phyloP scores from a whole-genome alignment of 495 filamentous ascomycete genomes.

The Apiosordaria backusii region DNA sequence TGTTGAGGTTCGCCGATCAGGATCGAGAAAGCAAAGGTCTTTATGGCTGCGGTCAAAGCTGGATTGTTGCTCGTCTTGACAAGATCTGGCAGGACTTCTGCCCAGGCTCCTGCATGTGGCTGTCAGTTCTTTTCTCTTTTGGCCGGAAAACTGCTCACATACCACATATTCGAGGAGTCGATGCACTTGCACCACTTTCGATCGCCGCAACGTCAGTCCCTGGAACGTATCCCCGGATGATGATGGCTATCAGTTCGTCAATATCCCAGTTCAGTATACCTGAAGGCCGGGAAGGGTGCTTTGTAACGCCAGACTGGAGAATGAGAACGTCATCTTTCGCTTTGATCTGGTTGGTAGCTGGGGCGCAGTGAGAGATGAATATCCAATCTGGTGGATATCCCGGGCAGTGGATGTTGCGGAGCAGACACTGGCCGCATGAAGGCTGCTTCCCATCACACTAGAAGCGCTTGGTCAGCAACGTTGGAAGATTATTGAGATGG shows the following conservation, averaged over 20 bases:
- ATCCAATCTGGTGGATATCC: constrained; percentile 25
- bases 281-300: neutral
- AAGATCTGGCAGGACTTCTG: constrained; percentile 36
- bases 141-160: constrained; percentile 3
- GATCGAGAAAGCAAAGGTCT: constrained; percentile 32
- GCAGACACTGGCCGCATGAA: constrained; percentile 21
- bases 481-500: neutral
- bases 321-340: neutral
- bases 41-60: constrained; percentile 28
- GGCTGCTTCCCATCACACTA: constrained; percentile 28
- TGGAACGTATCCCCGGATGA: constrained; percentile 21
- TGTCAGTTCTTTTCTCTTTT: neutral
- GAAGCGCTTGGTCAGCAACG: neutral
- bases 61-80: constrained; percentile 7
- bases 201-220: neutral
- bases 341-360: neutral
- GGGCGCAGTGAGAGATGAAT: constrained; percentile 21
- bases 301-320: neutral
- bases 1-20: constrained; percentile 15
- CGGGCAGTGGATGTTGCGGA: constrained; percentile 21
- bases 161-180: constrained; percentile 36
- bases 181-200: neutral
- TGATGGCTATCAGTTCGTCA: constrained; percentile 14
- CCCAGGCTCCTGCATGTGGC: constrained; percentile 22
- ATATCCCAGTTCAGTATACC: neutral